Conservation (phyloP, 1,284 basidiomycete genomes). For the Amylostereum chailletii region DNA sequence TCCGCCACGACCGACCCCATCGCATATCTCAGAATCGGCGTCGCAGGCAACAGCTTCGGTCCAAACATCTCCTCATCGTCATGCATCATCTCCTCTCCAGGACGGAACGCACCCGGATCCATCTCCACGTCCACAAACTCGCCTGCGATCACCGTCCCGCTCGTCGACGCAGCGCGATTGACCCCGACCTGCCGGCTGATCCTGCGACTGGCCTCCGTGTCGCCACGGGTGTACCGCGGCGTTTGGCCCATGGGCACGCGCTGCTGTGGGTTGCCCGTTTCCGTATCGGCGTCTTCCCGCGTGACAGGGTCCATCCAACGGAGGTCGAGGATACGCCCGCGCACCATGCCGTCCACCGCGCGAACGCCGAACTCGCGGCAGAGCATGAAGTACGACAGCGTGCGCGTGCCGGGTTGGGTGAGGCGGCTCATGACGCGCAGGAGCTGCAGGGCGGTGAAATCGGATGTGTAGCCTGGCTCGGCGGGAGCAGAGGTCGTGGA, state of each 20-base stretch:
- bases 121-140: conserved; percentile 23
- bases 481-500: conserved; percentile 20
- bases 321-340: conserved; percentile 63
- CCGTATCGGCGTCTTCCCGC: conserved; percentile 15
- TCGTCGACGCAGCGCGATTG: conserved; percentile 28
- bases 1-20: conserved; percentile 75
- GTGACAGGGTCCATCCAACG: conserved; percentile 68
- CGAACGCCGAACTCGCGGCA: conserved; percentile 71
- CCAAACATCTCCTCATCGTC: conserved; percentile 51
- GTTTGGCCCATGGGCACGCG: too few species aligned
- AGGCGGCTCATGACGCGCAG: conserved; percentile 69
- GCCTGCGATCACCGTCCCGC: conserved; percentile 25
- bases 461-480: conserved; percentile 17
- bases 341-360: conserved; percentile 76
- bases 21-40: conserved; percentile 71
- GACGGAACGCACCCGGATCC: conserved; percentile 18
- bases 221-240: too few species aligned
- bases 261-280: too few species aligned
- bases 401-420: conserved; percentile 46
- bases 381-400: conserved; percentile 67
- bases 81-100: conserved; percentile 22
- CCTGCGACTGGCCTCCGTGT: conserved; percentile 4
- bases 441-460: conserved; percentile 66
- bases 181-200: conserved; percentile 19
- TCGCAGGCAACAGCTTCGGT: conserved; percentile 62